These are phyloP conservation scores for Lepidium sativum DNA, from an alignment of 345 rosid species.

Conservation along the genomic window DNA sequence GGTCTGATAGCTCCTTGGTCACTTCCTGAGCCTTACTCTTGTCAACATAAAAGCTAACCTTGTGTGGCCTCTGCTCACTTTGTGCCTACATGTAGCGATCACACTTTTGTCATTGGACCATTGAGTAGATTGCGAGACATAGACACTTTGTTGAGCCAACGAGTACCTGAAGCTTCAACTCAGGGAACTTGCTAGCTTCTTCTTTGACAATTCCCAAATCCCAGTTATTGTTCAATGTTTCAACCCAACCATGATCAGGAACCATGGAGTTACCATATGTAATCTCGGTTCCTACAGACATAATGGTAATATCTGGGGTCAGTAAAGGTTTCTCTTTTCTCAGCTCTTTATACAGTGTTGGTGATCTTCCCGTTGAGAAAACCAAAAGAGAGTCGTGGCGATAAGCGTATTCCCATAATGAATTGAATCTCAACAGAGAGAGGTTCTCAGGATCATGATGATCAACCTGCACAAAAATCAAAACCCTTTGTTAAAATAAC, in stretches of 20 bases:
- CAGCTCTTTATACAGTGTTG: slow-evolving; percentile 59
- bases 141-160: background rate
- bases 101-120: background rate
- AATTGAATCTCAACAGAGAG: slow-evolving; percentile 76
- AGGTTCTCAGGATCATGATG: slow-evolving; percentile 85
- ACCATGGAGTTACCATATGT: slow-evolving; percentile 79
- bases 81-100: slow-evolving; percentile 48
- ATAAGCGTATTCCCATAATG: slow-evolving; percentile 74
- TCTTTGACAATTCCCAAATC: slow-evolving; percentile 57
- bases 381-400: slow-evolving; percentile 83
- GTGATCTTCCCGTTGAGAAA: slow-evolving; percentile 94
- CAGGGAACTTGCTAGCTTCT: slow-evolving; percentile 73
- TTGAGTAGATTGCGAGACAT: background rate
- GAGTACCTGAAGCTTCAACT: slow-evolving; percentile 82
- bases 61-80: slow-evolving; percentile 84
- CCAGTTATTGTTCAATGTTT: slow-evolving; percentile 77
- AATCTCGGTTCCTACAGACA: slow-evolving; percentile 99
- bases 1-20: slow-evolving; percentile 48
- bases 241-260: slow-evolving; percentile 92
- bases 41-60: slow-evolving; percentile 83
- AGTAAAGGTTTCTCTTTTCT: slow-evolving; percentile 85
- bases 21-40: slow-evolving; percentile 71
- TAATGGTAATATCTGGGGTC: slow-evolving; percentile 88
- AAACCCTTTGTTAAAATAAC: too few species aligned
- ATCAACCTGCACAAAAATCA: slow-evolving; percentile 64